phyloP scores from a whole-genome alignment of 495 filamentous ascomycete genomes.

The Paragyromitra xinjiangensis region DNA sequence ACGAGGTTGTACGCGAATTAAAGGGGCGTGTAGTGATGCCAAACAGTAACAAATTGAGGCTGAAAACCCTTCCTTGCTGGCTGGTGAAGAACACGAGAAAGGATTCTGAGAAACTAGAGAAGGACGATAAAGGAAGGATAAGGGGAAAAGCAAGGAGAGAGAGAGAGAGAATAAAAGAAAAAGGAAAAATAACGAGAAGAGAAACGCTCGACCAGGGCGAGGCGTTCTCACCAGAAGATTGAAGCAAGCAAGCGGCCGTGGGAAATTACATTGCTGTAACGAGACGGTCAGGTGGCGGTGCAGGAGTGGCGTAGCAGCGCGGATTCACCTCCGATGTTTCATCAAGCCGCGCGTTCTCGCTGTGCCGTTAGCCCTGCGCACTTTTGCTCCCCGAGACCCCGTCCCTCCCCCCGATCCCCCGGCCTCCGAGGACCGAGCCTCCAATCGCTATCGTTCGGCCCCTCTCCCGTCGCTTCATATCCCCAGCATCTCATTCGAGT shows the following conservation, averaged over 20 bases:
- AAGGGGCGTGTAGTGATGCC: conserved; percentile 16
- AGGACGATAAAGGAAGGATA: conserved; percentile 22
- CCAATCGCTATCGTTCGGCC: not conserved
- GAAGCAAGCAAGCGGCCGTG: conserved; percentile 21
- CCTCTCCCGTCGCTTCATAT: not conserved
- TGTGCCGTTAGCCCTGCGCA: conserved; percentile 5
- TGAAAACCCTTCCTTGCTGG: conserved; percentile 25
- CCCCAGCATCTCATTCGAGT: conserved; percentile 3
- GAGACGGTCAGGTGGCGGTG: conserved; percentile 24
- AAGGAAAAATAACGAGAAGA: conserved; percentile 25
- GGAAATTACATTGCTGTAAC: conserved; percentile 34
- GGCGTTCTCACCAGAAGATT: conserved; percentile 14
- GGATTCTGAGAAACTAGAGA: not conserved
- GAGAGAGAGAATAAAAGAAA: conserved; percentile 17
- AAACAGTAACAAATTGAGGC: conserved; percentile 39
- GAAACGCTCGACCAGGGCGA: conserved; percentile 4
- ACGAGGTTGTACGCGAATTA: conserved; percentile 35
- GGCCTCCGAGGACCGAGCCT: not conserved
- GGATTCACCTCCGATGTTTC: conserved; percentile 24
- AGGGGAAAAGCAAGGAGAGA: not conserved
- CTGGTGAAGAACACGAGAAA: conserved; percentile 12
- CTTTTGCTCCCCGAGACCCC: not conserved
- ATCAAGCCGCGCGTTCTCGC: conserved; percentile 34
- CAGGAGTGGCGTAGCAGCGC: conserved; percentile 1
- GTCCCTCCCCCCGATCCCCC: not conserved